Evolutionary conservation across 768 basidiomycete genomes (phyloP).

Genomic region (Epithele typhae): DNA sequence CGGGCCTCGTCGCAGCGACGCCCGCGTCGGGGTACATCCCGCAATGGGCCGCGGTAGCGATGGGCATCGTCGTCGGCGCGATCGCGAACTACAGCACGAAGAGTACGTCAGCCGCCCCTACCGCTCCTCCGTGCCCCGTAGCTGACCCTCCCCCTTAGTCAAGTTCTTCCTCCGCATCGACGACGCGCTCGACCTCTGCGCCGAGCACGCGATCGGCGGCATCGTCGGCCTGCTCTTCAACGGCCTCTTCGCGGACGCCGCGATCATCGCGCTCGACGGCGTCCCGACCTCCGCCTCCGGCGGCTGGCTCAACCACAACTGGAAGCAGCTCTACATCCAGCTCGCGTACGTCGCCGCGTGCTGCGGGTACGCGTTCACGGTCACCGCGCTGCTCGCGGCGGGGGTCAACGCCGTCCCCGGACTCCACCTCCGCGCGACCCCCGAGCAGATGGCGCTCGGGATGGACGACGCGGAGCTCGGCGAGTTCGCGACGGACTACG

Average conservation of each 20-base stretch:
- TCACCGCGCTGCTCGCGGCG: constrained; percentile 77
- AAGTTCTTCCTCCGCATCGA: constrained; percentile 71
- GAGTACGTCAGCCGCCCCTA: constrained; percentile 36
- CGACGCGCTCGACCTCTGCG: constrained; percentile 86
- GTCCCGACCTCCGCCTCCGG: constrained; percentile 53
- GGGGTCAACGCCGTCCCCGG: constrained; percentile 80
- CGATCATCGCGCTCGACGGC: constrained; percentile 77
- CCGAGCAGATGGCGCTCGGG: constrained; percentile 70
- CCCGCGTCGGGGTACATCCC: constrained; percentile 82
- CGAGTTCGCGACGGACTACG: constrained; percentile 48
- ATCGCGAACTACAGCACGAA: constrained; percentile 85
- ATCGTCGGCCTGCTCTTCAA: constrained; percentile 78
- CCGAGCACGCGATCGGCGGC: constrained; percentile 86
- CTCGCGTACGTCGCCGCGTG: constrained; percentile 80
- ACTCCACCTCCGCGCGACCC: constrained; percentile 59
- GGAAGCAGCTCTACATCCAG: constrained; percentile 76
- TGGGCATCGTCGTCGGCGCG: constrained; percentile 69
- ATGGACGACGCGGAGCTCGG: constrained; percentile 76
- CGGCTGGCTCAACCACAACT: constrained; percentile 84
- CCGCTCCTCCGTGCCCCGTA: too few species aligned
- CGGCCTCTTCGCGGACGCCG: constrained; percentile 78
- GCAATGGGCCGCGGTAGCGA: constrained; percentile 71
- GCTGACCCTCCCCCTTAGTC: too few species aligned
- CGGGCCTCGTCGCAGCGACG: constrained; percentile 85
- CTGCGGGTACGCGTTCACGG: constrained; percentile 64